Evolutionary conservation across 805 yeast species (phyloP), one percentile per base, ranked within the genome.

Genomic region (Torulaspora franciscae): DNA sequence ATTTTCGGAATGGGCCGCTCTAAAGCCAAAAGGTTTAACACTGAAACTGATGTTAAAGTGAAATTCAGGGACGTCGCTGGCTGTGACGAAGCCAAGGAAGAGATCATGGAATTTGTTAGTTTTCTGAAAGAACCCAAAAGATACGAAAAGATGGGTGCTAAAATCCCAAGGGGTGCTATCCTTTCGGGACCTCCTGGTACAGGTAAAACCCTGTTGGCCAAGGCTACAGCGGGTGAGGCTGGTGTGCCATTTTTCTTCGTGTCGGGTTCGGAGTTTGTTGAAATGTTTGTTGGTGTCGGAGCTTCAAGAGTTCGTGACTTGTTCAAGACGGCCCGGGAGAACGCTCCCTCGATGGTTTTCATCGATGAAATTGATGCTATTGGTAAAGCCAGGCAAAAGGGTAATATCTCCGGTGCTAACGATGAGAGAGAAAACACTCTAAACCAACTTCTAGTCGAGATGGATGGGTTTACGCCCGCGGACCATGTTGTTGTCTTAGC

Each of bases 291-390:
- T 25, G 99, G 99, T 74, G 97, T 91, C 19, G 99, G 99, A 71
- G 98, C 99, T 1, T 85, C 95, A 13, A 80, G 99, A 65, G 99
- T 93, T 24, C 89, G 99, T 65, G 99, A 93, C 65, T 72, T 93
- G 57, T 93, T 93, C 71, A 78, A 83, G 51, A 85, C 86, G 24
- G 99, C 99, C 1, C 77, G 98, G 59, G 87, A 86, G 62, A 80
- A 83, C 66, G 96, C 99, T 0, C 99, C 99, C 11, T 76, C 95
- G 28, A 93, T 93, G 59, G 80, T 93, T n/a, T 95, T 93, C 57
- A 90, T 93, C 40, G 99, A 93, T 72, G 99, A 93, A 70, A 93
- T 93, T 51, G 99, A 93, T 73, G 99, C 99, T n/a, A 95, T 93
- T 61, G 99, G 99, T 58, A 88, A 89, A 59, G 88, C 89, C 36